Evolutionary conservation across 2,329 filamentous ascomycete genomes (phyloP).

Genomic region (Scopulariopsis brevicaulis): DNA sequence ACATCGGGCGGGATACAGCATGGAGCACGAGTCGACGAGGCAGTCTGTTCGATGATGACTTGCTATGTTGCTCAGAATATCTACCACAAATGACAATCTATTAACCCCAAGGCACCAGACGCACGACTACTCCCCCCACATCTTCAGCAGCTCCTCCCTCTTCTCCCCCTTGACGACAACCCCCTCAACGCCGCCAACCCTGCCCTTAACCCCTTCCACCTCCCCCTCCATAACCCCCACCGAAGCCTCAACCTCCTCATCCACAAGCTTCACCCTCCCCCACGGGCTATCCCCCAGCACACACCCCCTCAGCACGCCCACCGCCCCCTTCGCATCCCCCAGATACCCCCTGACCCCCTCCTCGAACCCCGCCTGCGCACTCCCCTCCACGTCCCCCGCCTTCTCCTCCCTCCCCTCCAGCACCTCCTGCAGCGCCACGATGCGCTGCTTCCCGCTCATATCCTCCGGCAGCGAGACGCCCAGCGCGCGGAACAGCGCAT

Average conservation of each 20-base stretch:
- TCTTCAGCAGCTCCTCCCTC: slow-evolving; percentile 33
- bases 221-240: slow-evolving; percentile 35
- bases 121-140: slow-evolving; percentile 20
- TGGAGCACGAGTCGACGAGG: background rate
- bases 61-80: background rate
- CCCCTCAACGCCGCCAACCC: slow-evolving; percentile 24
- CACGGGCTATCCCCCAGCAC: slow-evolving; percentile 41
- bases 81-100: background rate
- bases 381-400: slow-evolving; percentile 27
- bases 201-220: slow-evolving; percentile 25
- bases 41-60: too few relatives aligned
- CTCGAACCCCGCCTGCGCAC: slow-evolving; percentile 40
- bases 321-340: slow-evolving; percentile 32
- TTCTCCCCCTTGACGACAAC: slow-evolving; percentile 29
- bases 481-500: slow-evolving; percentile 35
- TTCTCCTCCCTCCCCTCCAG: slow-evolving; percentile 29
- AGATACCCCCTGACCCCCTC: slow-evolving; percentile 25
- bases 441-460: slow-evolving; percentile 12
- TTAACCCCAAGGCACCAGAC: background rate
- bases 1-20: too few relatives aligned
- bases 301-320: slow-evolving; percentile 37
- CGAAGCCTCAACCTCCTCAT: slow-evolving; percentile 39
- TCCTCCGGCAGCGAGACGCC: slow-evolving; percentile 28
- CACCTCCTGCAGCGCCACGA: slow-evolving; percentile 19
- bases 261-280: slow-evolving; percentile 33